phyloP scores from a whole-genome alignment of 148 eudicot genomes.

The Dysphania ambrosioides region DNA sequence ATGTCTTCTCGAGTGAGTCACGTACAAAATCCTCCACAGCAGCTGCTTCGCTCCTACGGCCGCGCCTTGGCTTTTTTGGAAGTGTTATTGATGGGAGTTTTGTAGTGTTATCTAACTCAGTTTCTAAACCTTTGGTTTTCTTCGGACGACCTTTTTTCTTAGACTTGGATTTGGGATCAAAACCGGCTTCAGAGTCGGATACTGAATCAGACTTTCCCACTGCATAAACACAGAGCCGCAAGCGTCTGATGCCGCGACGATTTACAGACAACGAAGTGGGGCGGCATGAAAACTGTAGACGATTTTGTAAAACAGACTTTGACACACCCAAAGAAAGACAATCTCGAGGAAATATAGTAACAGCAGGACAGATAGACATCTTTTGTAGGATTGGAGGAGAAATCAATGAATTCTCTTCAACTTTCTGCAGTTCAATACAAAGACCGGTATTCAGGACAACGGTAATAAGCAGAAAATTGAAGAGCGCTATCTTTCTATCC shows the following conservation, averaged over 20 bases:
- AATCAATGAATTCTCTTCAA: too few species aligned
- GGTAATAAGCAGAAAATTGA: too few species aligned
- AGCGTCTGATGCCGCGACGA: slow-evolving; percentile 16
- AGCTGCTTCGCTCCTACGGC: slow-evolving; percentile 83
- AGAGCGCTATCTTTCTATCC: too few species aligned
- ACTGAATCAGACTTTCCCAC: slow-evolving; percentile 25
- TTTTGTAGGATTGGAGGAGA: background rate
- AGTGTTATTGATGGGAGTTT: slow-evolving; percentile 34
- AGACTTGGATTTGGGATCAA: slow-evolving; percentile 29
- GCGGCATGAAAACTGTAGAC: slow-evolving; percentile 1
- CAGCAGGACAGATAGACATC: background rate
- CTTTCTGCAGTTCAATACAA: too few species aligned
- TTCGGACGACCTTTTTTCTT: slow-evolving; percentile 27
- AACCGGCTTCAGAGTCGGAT: slow-evolving; percentile 27
- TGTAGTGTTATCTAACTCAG: slow-evolving; percentile 28
- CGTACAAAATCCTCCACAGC: slow-evolving; percentile 85
- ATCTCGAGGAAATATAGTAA: background rate
- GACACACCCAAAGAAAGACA: slow-evolving; percentile 6
- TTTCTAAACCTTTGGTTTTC: slow-evolving; percentile 30
- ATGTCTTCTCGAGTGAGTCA: slow-evolving; percentile 53
- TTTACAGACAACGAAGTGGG: slow-evolving; percentile 11
- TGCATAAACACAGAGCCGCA: slow-evolving; percentile 34
- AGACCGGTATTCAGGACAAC: too few species aligned
- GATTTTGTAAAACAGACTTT: background rate
- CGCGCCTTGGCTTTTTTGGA: slow-evolving; percentile 74